These are phyloP conservation scores for Backusella sp. DNA, from an alignment of 192 early-diverging fungal genomes.

Conservation along the genomic window DNA sequence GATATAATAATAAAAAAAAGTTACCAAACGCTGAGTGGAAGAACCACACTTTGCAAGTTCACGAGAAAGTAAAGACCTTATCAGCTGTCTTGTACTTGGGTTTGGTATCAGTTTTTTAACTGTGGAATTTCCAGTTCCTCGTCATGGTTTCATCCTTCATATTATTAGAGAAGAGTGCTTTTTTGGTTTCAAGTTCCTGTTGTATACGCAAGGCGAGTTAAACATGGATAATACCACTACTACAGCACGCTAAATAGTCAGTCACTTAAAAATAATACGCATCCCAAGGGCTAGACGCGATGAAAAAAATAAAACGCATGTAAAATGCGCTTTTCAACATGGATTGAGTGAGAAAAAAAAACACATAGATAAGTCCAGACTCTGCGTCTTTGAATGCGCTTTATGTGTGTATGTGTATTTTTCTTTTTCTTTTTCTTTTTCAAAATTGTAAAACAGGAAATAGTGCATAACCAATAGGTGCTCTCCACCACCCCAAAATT, in stretches of 20 bases:
- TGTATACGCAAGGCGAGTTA: neutral
- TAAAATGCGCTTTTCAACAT: too few relatives aligned
- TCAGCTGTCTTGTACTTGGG: slow-evolving; percentile 33
- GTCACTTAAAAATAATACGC: slow-evolving; percentile 44
- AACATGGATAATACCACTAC: neutral
- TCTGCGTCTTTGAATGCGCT: too few relatives aligned
- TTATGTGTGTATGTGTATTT: too few relatives aligned
- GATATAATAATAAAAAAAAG: neutral
- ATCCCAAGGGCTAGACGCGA: too few relatives aligned
- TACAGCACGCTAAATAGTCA: neutral
- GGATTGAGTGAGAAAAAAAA: too few relatives aligned
- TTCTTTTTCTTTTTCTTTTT: too few relatives aligned
- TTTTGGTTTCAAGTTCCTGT: slow-evolving; percentile 46
- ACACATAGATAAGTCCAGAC: too few relatives aligned
- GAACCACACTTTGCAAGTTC: slow-evolving; percentile 41
- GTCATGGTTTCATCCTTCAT: slow-evolving; percentile 43
- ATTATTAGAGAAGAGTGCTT: slow-evolving; percentile 41
- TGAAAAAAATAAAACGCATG: too few relatives aligned
- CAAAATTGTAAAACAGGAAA: too few relatives aligned
- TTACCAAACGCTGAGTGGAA: slow-evolving; percentile 41
- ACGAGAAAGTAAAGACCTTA: slow-evolving; percentile 37
- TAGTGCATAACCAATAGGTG: too few relatives aligned
- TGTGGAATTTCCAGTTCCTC: slow-evolving; percentile 45
- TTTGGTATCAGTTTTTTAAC: slow-evolving; percentile 38
- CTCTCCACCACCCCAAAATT: too few relatives aligned